Base-by-base conservation (phyloP, 768 basidiomycete species). In the Lepiota subincarnata region DNA sequence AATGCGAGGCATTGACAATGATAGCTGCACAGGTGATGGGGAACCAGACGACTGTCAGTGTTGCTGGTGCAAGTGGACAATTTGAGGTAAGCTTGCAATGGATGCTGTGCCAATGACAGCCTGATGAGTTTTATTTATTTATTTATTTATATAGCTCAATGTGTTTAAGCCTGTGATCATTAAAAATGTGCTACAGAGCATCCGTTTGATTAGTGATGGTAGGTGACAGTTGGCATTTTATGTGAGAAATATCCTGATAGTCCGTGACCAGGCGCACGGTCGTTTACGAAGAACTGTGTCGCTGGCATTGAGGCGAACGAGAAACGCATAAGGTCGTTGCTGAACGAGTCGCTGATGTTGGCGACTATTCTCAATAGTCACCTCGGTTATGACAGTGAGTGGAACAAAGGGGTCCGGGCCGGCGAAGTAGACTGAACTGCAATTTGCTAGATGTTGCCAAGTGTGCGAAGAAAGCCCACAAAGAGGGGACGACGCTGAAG, bases 391-490 rank as follows among this genome's bases (percentile, higher is more conserved):
- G 97, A 98, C 75, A 97, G 92, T 92, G 62, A 72, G 93, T 76
- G 51, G 52, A 47, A 28, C 31, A 13, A 13, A 37, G 43, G 52
- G 7, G 36, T 13, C 10, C 39, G 52, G 13, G 19, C 26, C 22
- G 20, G 36, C 42, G 35, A 53, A 54, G 37, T 49, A 11, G 36
- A 31, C 48, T 55, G 58, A 53, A 57, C 55, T n/a, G 46, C 59
- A 40, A 45, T 40, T 50, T 56, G 38, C 39, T 65, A 98, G 94
- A 97, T 72, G 97, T 98, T 46, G 97, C 97, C 46, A 94, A 91
- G 73, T 92, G 90, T 64, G 97, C 97, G 24, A 99, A 99, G 82
- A 98, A 98, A 70, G 97, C 97, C n/a, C 97, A 98, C 79, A 92
- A 89, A 69, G 94, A 99, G 72, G 97, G 97, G 22, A 90, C 86